Percentiles rank a stretch among this genome's conserved stretches.
phyloP scores from a whole-genome alignment of 1,139 yeast species.

The Hansenula sp. region DNA sequence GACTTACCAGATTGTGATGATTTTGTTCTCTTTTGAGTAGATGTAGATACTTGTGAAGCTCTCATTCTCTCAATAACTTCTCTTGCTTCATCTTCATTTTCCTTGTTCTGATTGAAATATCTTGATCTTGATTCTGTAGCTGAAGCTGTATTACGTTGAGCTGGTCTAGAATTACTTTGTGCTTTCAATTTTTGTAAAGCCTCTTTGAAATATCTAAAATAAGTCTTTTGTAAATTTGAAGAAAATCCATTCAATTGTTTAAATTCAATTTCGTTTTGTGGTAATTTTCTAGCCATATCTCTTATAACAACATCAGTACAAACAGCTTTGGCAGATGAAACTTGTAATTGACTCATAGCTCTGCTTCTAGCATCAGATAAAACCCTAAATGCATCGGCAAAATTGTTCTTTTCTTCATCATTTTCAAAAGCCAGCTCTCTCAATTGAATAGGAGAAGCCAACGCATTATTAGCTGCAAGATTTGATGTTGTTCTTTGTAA shows the following conservation, averaged over 20 bases:
- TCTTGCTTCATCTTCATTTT: not conserved
- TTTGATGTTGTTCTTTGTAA: conserved; percentile 21
- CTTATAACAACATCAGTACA: conserved; percentile 42
- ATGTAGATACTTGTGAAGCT: conserved; percentile 6
- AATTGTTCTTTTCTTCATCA: conserved; percentile 23
- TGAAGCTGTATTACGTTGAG: not conserved
- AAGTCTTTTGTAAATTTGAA: conserved; percentile 32
- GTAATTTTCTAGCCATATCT: conserved; percentile 53
- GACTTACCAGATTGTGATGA: not conserved
- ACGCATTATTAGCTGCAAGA: not conserved
- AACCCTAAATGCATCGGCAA: conserved; percentile 28
- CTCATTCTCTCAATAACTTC: conserved; percentile 1
- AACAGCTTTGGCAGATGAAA: conserved; percentile 34
- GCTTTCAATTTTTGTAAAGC: conserved; percentile 36
- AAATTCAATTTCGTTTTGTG: conserved; percentile 50
- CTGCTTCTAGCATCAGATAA: conserved; percentile 42
- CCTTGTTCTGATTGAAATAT: not conserved
- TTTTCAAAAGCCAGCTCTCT: conserved; percentile 21
- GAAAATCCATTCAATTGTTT: conserved; percentile 36
- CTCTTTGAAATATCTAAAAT: conserved; percentile 45
- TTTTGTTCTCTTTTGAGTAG: not conserved
- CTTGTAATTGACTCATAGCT: conserved; percentile 34
- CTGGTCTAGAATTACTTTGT: conserved; percentile 5
- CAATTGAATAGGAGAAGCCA: conserved; percentile 19
- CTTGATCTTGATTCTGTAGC: conserved; percentile 1